A percentile compares a stretch with the other conserved stretches of the same genome.
Evolutionary conservation across 2,329 filamentous ascomycete species (phyloP).

Genomic region (Calycina herbarum): DNA sequence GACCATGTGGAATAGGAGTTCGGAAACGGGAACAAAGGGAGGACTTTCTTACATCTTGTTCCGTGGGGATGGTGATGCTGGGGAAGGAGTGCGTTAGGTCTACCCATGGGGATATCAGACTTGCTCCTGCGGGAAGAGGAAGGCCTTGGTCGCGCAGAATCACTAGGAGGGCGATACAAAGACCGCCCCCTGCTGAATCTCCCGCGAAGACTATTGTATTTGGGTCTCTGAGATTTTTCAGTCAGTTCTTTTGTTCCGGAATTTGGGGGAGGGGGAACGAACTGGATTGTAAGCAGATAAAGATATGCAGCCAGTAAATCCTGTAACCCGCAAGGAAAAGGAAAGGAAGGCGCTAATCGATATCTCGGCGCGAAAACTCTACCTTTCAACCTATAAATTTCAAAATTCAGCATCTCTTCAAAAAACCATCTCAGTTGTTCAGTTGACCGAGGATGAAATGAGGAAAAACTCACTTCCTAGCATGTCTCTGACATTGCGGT

Average conservation of each 20-base stretch:
- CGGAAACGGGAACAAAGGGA: no score
- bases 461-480: conserved; percentile 61
- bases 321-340: conserved; percentile 71
- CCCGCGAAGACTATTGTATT: conserved; percentile 81
- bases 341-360: conserved; percentile 83
- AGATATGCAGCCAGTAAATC: conserved; percentile 60
- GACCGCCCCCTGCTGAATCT: conserved; percentile 88
- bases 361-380: conserved; percentile 82
- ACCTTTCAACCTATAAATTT: conserved; percentile 58
- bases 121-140: conserved; percentile 82
- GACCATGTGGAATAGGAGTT: no score
- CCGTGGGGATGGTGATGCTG: conserved; percentile 68
- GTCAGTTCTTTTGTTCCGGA: not conserved
- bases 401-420: not conserved
- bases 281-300: conserved; percentile 69
- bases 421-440: not conserved
- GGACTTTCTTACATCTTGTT: conserved; percentile 28
- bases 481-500: conserved; percentile 92
- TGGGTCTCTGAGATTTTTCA: conserved; percentile 48
- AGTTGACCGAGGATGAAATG: not conserved
- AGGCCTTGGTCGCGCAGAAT: conserved; percentile 72
- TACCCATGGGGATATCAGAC: conserved; percentile 90
- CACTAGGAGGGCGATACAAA: conserved; percentile 74
- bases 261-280: conserved; percentile 6
- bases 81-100: conserved; percentile 93